Evolutionary conservation across 495 filamentous ascomycete genomes (phyloP).

Genomic region (Parmelia sp.): DNA sequence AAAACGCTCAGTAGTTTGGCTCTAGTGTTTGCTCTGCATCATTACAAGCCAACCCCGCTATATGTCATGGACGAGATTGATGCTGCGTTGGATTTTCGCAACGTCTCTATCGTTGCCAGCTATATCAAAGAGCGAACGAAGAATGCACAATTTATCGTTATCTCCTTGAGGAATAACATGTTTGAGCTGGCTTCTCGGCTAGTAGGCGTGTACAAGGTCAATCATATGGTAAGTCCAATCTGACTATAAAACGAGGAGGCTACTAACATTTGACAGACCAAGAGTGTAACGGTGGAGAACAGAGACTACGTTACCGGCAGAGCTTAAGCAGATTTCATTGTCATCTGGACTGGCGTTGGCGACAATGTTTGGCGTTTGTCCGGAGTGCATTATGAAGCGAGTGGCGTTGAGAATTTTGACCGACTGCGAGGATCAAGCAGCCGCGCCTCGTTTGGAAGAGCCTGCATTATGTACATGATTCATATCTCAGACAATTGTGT

Average conservation of each 20-base stretch:
- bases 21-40: conserved; percentile 92
- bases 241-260: background rate
- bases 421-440: background rate
- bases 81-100: conserved; percentile 93
- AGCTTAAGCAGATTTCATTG: conserved; percentile 5
- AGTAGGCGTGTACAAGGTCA: conserved; percentile 97
- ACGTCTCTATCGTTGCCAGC: conserved; percentile 95
- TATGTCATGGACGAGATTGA: conserved; percentile 99
- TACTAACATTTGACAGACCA: conserved; percentile 47
- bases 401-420: background rate
- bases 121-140: conserved; percentile 99
- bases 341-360: background rate
- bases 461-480: background rate
- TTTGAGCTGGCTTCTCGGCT: conserved; percentile 92
- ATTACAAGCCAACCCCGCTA: conserved; percentile 94
- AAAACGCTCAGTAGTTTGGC: conserved; percentile 94
- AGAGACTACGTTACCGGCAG: conserved; percentile 64
- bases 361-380: background rate
- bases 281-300: conserved; percentile 94
- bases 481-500: background rate
- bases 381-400: background rate
- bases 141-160: conserved; percentile 98
- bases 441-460: background rate
- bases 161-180: conserved; percentile 98
- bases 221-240: conserved; percentile 72